Conservation (phyloP, 2,329 filamentous ascomycete species). For the Cylindrodendrum hubeiense region DNA sequence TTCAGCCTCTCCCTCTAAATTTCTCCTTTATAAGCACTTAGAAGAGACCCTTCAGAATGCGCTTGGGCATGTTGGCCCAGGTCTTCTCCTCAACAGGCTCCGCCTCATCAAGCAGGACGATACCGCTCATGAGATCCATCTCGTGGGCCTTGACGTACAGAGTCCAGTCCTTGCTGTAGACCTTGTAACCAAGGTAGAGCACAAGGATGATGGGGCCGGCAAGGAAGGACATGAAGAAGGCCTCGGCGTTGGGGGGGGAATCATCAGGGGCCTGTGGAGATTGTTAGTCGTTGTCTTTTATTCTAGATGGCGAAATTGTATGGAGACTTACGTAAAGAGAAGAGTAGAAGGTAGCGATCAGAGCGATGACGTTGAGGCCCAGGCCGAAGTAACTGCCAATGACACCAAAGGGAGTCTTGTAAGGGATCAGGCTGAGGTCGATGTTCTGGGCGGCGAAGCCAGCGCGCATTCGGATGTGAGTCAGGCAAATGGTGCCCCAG, state of each 20-base stretch:
- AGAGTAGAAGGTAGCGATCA: slow-evolving; percentile 91
- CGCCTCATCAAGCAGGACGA: slow-evolving; percentile 81
- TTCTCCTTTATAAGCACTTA: slow-evolving; percentile 29
- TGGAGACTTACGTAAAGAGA: slow-evolving; percentile 36
- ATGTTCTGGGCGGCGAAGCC: slow-evolving; percentile 79
- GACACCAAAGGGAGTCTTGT: slow-evolving; percentile 82
- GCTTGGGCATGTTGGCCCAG: slow-evolving; percentile 66
- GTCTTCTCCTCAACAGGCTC: slow-evolving; percentile 78
- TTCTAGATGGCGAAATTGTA: no score
- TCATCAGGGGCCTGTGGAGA: slow-evolving; percentile 54
- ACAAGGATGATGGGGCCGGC: slow-evolving; percentile 75
- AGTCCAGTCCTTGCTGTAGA: slow-evolving; percentile 73
- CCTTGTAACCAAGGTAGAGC: slow-evolving; percentile 82
- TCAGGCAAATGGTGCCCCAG: slow-evolving; percentile 86
- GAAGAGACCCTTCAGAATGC: slow-evolving; percentile 35
- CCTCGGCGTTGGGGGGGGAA: slow-evolving; percentile 75
- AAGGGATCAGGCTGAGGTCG: slow-evolving; percentile 81
- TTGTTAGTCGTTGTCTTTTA: not conserved
- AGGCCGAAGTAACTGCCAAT: slow-evolving; percentile 87
- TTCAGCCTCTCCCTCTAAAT: slow-evolving; percentile 29
- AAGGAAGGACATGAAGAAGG: slow-evolving; percentile 81
- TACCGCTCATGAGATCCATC: slow-evolving; percentile 89
- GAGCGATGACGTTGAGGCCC: slow-evolving; percentile 78
- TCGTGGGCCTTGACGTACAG: slow-evolving; percentile 73
- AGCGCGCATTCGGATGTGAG: slow-evolving; percentile 89